Conservation (phyloP, 805 yeast genomes). For the Yamadazyma takamatsuzukensis region DNA sequence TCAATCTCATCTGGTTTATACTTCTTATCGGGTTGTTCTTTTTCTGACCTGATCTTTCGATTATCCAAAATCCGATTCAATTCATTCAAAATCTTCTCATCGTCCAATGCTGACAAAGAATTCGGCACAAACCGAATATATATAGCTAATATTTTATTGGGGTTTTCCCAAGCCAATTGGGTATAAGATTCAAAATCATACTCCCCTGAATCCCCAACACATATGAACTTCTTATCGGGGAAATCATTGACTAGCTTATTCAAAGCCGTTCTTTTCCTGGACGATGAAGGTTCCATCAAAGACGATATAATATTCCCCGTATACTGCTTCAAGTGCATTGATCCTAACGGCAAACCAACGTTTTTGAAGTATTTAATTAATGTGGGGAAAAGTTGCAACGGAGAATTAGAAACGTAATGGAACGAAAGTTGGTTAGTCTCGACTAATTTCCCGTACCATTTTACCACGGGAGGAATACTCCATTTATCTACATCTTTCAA, state of each 20-base stretch:
- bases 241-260: constrained; percentile 65
- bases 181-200: constrained; percentile 90
- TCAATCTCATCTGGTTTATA: constrained; percentile 13
- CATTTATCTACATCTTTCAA: constrained; percentile 63
- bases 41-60: constrained; percentile 9
- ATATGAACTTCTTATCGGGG: constrained; percentile 69
- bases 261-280: constrained; percentile 69
- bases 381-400: constrained; percentile 78
- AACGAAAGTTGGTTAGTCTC: constrained; percentile 50
- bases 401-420: constrained; percentile 94
- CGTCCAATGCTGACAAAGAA: constrained; percentile 59
- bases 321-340: constrained; percentile 85
- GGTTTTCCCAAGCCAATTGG: constrained; percentile 58
- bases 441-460: constrained; percentile 61
- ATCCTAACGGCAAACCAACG: constrained; percentile 68
- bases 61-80: constrained; percentile 19
- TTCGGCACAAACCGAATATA: constrained; percentile 74
- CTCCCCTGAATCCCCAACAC: constrained; percentile 96
- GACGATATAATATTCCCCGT: constrained; percentile 78
- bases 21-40: constrained; percentile 1
- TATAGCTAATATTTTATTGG: constrained; percentile 66
- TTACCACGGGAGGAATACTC: constrained; percentile 68
- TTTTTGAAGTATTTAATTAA: constrained; percentile 53
- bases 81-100: constrained; percentile 28
- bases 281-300: constrained; percentile 81